Evolutionary conservation across 768 basidiomycete species (phyloP), one percentile per base, ranked within the genome.

Genomic region (Dioszegia crocea): DNA sequence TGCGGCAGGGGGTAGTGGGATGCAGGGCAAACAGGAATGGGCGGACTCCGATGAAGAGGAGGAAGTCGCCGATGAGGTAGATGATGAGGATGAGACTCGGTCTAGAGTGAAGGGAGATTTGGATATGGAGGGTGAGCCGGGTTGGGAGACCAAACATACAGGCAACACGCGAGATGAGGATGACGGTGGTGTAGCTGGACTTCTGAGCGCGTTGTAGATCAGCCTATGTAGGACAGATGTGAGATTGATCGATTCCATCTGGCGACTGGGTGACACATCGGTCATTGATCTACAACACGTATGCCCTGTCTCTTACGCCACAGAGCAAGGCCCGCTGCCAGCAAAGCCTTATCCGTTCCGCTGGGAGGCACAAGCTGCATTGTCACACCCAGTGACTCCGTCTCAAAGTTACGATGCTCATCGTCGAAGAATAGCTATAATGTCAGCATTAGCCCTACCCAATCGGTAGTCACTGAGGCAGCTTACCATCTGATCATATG

Each of bases 401-500:
- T 86, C 62, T 86, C 84, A 33, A 78, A 78, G 65, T 86, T 86
- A 24, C 86, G 77, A 46, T 64, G 65, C 71, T 88, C 86, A 66
- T 89, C 88, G 57, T 89, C 88, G 61, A 88, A 90, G 75, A 84
- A 84, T 2, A 83, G 70, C 81, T 82, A 54, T 2, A 17, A 40
- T 21, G 46, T 62, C 56, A 67, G 62, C 38, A 33, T 6, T 33
- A 6, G 33, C 2, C 19, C 21, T 21, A 10, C 16, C 19, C 33
- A 3, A 10, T 3, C 2, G 36, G 21, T 29, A n/a, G 48, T n/a
- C 38, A 49, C n/a, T 19, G 52, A 38, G 33, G 31, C 24, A 26
- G 62, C 80, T 21, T 44, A 86, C 88, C 89, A 91, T 91, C 62
- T 89, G 85, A 8, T 82, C 81, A 67, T 88, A 91, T 0, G 88